These are phyloP conservation scores for Smallanthus sonchifolius DNA, from an alignment of 129 eudicot genomes.

Conservation along the genomic window DNA sequence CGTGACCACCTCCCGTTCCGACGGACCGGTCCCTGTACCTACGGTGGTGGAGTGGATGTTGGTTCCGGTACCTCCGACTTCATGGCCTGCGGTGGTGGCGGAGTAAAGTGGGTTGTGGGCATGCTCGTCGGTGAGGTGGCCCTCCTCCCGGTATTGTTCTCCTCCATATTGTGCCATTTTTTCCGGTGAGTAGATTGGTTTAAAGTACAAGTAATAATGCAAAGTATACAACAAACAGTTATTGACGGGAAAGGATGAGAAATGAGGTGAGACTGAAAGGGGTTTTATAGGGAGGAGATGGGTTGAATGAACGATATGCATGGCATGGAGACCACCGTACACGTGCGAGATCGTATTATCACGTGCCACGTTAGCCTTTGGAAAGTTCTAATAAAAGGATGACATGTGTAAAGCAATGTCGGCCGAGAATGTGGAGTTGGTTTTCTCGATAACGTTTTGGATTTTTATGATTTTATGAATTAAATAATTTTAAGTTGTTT, in stretches of 20 bases:
- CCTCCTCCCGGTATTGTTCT: slow-evolving; percentile 22
- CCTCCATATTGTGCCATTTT: slow-evolving; percentile 32
- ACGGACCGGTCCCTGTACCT: slow-evolving; percentile 1
- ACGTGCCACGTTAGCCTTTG: slow-evolving; percentile 10
- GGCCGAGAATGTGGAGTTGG: slow-evolving; percentile 12
- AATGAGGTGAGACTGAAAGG: slow-evolving; percentile 7
- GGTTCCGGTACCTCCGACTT: neutral
- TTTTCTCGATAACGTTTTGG: slow-evolving; percentile 12
- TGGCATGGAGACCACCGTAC: slow-evolving; percentile 21
- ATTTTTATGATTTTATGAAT: neutral
- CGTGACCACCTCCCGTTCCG: slow-evolving; percentile 3
- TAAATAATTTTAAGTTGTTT: neutral
- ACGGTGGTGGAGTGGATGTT: neutral
- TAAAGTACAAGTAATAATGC: neutral
- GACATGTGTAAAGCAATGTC: slow-evolving; percentile 22
- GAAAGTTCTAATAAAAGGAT: neutral
- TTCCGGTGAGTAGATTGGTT: neutral
- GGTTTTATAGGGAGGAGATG: slow-evolving; percentile 12
- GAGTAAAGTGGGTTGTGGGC: slow-evolving; percentile 20
- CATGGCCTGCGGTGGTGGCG: neutral
- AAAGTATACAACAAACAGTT: neutral
- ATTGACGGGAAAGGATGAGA: neutral
- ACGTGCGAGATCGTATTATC: slow-evolving; percentile 9
- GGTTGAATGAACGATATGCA: slow-evolving; percentile 27
- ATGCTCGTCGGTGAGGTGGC: slow-evolving; percentile 9